Conservation (phyloP, 2,329 filamentous ascomycete genomes). For the Colletotrichum sp. region DNA sequence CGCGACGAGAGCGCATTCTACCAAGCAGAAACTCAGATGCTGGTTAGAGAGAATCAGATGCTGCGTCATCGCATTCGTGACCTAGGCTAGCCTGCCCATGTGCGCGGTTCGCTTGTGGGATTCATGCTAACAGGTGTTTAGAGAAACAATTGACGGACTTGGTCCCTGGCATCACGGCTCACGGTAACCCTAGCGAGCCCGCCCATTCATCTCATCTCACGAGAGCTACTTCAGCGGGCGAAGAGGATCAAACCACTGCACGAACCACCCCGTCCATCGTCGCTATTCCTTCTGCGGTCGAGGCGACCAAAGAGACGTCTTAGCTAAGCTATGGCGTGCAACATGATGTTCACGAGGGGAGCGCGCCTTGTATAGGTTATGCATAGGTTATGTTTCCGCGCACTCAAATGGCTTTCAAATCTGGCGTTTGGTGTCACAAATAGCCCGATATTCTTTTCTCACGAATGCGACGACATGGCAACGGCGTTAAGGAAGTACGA, state of each 20-base stretch:
- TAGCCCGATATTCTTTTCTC: background rate
- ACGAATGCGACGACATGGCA: background rate
- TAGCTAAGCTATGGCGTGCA: background rate
- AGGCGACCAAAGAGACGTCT: background rate
- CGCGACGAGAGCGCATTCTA: conserved; percentile 81
- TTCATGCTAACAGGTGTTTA: conserved; percentile 30
- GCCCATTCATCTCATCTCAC: conserved; percentile 54
- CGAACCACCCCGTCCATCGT: background rate
- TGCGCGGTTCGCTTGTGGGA: background rate
- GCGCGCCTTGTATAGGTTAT: background rate
- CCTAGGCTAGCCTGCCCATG: conserved; percentile 57
- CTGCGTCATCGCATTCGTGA: conserved; percentile 76
- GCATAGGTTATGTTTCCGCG: background rate
- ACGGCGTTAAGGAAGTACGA: background rate
- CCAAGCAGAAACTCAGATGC: conserved; percentile 80
- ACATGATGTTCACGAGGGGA: background rate
- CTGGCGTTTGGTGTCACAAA: background rate
- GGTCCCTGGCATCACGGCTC: conserved; percentile 29
- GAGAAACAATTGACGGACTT: conserved; percentile 59
- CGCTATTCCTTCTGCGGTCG: background rate
- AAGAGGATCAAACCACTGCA: conserved; percentile 32
- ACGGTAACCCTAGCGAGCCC: conserved; percentile 49
- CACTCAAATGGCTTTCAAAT: background rate
- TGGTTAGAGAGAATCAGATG: conserved; percentile 84
- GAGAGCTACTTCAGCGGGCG: conserved; percentile 49